Percentiles rank a stretch among this genome's conserved stretches.
phyloP scores from a whole-genome alignment of 2,329 filamentous ascomycete genomes.

The Hirsutella rhossiliensis region DNA sequence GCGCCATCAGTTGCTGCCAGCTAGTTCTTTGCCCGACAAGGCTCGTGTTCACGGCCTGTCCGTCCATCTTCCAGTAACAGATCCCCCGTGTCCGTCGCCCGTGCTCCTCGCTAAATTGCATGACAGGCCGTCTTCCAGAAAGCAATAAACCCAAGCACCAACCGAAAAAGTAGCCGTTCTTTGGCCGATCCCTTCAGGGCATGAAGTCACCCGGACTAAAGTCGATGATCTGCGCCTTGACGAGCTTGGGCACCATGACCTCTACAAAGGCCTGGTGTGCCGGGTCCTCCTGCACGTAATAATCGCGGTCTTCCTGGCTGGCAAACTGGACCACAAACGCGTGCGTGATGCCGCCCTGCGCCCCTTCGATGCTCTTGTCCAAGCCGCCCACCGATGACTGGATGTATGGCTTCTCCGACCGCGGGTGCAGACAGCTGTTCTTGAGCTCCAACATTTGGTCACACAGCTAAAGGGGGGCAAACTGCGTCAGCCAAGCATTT shows the following conservation, averaged over 20 bases:
- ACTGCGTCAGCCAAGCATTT: not conserved
- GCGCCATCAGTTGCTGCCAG: too few species aligned
- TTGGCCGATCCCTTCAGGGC: not conserved
- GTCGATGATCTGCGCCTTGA: conserved; percentile 45
- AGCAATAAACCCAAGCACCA: too few species aligned
- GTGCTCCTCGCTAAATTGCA: too few species aligned
- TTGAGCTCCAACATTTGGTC: conserved; percentile 32
- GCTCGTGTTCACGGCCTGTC: too few species aligned
- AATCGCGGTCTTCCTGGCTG: conserved; percentile 49
- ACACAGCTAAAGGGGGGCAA: conserved; percentile 2
- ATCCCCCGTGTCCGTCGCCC: too few species aligned
- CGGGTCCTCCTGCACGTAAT: conserved; percentile 55
- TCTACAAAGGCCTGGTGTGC: conserved; percentile 47
- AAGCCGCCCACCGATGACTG: conserved; percentile 43
- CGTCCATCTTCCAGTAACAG: too few species aligned
- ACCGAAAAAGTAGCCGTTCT: too few species aligned
- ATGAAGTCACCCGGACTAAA: conserved; percentile 36
- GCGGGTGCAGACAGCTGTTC: conserved; percentile 49
- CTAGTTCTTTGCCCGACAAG: too few species aligned
- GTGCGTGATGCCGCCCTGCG: conserved; percentile 49
- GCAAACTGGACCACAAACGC: conserved; percentile 58
- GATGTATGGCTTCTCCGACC: conserved; percentile 47
- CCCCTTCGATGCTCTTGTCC: conserved; percentile 44
- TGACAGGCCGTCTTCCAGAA: too few species aligned
- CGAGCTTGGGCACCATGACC: conserved; percentile 30